Evolutionary conservation across 2,329 filamentous ascomycete species (phyloP).

Genomic region (Apiospora arundinis): DNA sequence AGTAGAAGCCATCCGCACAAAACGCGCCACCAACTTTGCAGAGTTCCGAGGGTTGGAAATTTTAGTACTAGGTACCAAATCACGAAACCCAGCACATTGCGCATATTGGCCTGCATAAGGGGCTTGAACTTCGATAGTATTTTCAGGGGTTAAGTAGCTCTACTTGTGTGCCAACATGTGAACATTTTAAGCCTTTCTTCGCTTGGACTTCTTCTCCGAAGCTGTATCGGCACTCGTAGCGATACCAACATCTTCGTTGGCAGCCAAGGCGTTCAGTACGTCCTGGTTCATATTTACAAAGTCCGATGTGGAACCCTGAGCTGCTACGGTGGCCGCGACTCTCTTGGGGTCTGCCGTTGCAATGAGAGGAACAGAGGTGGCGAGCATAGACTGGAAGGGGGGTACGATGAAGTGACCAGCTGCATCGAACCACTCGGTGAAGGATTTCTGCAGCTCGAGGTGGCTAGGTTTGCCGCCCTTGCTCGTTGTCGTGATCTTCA

Average conservation of each 20-base stretch:
- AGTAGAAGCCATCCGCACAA: neutral
- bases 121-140: neutral
- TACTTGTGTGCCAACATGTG: neutral
- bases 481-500: conserved; percentile 56
- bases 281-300: conserved; percentile 50
- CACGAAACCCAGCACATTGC: neutral
- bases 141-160: neutral
- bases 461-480: conserved; percentile 48
- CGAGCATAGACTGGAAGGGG: conserved; percentile 81
- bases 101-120: neutral
- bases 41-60: neutral
- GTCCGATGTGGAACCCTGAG: conserved; percentile 28
- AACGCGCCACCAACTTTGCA: neutral
- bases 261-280: conserved; percentile 52
- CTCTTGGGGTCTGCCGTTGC: conserved; percentile 70
- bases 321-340: conserved; percentile 42
- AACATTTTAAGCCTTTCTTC: conserved; percentile 39
- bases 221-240: conserved; percentile 30
- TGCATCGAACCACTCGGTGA: conserved; percentile 78
- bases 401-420: conserved; percentile 73
- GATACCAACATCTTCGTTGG: conserved; percentile 34
- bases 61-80: neutral
- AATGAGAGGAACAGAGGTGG: conserved; percentile 69
- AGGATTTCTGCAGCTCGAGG: conserved; percentile 66
- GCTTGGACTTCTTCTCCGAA: conserved; percentile 39